phyloP scores from a whole-genome alignment of 495 filamentous ascomycete species.

The Hypoxylon rickii region DNA sequence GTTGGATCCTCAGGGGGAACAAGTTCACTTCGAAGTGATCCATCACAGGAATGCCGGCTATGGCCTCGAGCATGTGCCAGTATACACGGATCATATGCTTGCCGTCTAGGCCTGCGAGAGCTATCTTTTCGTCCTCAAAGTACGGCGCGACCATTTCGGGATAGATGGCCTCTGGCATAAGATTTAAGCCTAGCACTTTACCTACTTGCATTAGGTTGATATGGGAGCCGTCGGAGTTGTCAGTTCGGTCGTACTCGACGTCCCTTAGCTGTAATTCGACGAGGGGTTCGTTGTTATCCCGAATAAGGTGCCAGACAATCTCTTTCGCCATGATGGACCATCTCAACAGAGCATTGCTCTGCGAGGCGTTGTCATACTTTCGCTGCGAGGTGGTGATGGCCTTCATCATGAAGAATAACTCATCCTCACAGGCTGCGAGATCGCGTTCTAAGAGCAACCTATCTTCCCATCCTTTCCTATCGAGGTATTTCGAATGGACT shows the following conservation, averaged over 20 bases:
- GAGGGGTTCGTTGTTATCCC: slow-evolving; percentile 82
- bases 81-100: slow-evolving; percentile 86
- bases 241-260: slow-evolving; percentile 88
- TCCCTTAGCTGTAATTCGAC: slow-evolving; percentile 90
- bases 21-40: slow-evolving; percentile 96
- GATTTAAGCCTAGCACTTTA: slow-evolving; percentile 80
- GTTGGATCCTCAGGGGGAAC: slow-evolving; percentile 89
- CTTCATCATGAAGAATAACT: slow-evolving; percentile 99
- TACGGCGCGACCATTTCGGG: slow-evolving; percentile 95
- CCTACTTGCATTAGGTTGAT: slow-evolving; percentile 88
- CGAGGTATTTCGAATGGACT: slow-evolving; percentile 84
- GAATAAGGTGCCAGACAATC: slow-evolving; percentile 95
- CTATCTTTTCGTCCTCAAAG: slow-evolving; percentile 63
- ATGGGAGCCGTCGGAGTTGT: slow-evolving; percentile 96
- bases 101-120: slow-evolving; percentile 52
- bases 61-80: slow-evolving; percentile 97
- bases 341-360: slow-evolving; percentile 76
- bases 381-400: slow-evolving; percentile 95
- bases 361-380: slow-evolving; percentile 71
- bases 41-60: slow-evolving; percentile 95
- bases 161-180: slow-evolving; percentile 88
- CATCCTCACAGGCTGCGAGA: slow-evolving; percentile 86
- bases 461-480: slow-evolving; percentile 90
- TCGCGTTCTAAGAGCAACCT: slow-evolving; percentile 84
- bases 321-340: slow-evolving; percentile 91